phyloP scores from a whole-genome alignment of 2,329 filamentous ascomycete genomes.

The Botryotinia narcissicola region DNA sequence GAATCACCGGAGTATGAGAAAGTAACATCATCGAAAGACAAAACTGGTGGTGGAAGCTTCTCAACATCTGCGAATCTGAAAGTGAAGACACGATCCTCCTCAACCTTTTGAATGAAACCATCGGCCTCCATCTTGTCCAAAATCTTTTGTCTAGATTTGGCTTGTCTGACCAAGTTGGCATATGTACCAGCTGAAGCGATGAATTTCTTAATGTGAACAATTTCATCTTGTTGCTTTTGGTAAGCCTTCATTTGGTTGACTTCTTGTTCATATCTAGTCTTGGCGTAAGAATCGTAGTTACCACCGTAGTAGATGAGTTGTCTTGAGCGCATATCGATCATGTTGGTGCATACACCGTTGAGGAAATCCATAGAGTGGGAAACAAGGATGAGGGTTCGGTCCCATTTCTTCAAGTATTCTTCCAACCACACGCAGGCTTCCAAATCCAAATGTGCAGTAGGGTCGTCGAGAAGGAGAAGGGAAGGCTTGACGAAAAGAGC shows the following conservation, averaged over 20 bases:
- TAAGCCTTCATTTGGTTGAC: conserved; percentile 99
- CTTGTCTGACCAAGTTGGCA: conserved; percentile 97
- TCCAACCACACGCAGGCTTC: conserved; percentile 99
- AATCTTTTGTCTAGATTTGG: conserved; percentile 99
- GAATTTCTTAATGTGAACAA: conserved; percentile 99
- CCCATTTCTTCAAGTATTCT: conserved; percentile 99
- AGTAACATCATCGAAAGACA: conserved; percentile 95
- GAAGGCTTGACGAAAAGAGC: conserved; percentile 98
- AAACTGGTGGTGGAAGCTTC: conserved; percentile 95
- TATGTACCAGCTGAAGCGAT: conserved; percentile 99
- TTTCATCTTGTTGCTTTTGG: conserved; percentile 98
- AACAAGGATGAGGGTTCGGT: conserved; percentile 91
- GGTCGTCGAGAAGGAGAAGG: conserved; percentile 92
- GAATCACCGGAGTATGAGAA: conserved; percentile 94
- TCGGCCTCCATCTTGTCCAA: conserved; percentile 99
- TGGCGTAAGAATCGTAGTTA: conserved; percentile 98
- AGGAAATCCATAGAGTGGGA: conserved; percentile 99
- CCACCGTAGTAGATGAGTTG: conserved; percentile 96
- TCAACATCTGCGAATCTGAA: conserved; percentile 99
- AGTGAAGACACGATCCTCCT: conserved; percentile 82
- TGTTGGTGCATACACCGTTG: conserved; percentile 96
- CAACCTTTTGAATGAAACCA: conserved; percentile 92
- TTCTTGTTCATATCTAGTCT: conserved; percentile 92
- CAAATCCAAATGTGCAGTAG: conserved; percentile 97
- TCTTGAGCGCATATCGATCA: conserved; percentile 96